Conservation (phyloP, 805 yeast species). For the Zygoascus bituminiphila region DNA sequence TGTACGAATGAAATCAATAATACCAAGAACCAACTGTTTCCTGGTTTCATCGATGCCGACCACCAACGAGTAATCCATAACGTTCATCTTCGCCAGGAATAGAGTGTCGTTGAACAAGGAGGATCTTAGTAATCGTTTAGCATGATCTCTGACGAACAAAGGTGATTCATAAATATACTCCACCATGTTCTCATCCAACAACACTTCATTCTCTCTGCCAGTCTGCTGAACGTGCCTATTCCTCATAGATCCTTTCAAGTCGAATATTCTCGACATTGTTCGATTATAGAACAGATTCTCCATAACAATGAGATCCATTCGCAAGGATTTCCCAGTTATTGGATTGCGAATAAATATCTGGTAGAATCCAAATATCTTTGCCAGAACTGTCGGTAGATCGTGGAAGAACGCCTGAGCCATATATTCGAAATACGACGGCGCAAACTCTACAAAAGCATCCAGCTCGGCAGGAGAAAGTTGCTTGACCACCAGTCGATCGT, state of each 20-base stretch:
- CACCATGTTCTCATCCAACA: slow-evolving; percentile 95
- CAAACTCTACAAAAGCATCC: slow-evolving; percentile 90
- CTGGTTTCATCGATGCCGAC: slow-evolving; percentile 72
- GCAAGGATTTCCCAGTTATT: slow-evolving; percentile 62
- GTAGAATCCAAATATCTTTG: slow-evolving; percentile 91
- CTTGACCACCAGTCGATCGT: slow-evolving; percentile 81
- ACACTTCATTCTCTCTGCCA: slow-evolving; percentile 88
- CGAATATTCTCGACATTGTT: slow-evolving; percentile 79
- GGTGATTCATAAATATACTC: slow-evolving; percentile 97
- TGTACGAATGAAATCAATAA: slow-evolving; percentile 86
- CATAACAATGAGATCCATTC: slow-evolving; percentile 90
- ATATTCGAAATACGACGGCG: slow-evolving; percentile 93
- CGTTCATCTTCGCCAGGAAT: slow-evolving; percentile 92
- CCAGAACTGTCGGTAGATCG: slow-evolving; percentile 88
- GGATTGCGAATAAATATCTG: slow-evolving; percentile 84
- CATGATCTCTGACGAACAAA: slow-evolving; percentile 84
- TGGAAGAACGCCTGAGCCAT: slow-evolving; percentile 93
- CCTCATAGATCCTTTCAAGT: slow-evolving; percentile 95
- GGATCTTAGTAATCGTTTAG: slow-evolving; percentile 75
- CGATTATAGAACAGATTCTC: slow-evolving; percentile 86
- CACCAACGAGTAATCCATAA: slow-evolving; percentile 95
- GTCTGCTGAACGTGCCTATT: slow-evolving; percentile 95
- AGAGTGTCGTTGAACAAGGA: slow-evolving; percentile 93
- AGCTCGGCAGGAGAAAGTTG: slow-evolving; percentile 81
- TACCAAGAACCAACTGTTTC: slow-evolving; percentile 75